Percentiles rank a stretch among this genome's conserved stretches.
Conservation (phyloP, 345 rosid genomes). For the Eucalyptus tenuipes region DNA sequence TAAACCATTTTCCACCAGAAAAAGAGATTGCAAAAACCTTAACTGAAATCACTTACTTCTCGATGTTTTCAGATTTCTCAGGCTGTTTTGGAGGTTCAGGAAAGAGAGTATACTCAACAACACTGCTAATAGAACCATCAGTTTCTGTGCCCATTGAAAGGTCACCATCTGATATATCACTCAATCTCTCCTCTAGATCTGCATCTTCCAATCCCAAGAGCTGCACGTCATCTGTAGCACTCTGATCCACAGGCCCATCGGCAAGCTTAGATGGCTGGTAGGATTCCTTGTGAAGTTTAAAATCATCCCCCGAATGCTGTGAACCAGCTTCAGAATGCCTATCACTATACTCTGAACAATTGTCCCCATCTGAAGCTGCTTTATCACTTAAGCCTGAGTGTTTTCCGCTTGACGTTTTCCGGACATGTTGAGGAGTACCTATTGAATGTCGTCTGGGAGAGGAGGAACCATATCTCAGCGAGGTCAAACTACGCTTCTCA, state of each 20-base stretch:
- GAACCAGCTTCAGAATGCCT: conserved; percentile 69
- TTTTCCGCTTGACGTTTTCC: conserved; percentile 19
- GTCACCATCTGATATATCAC: conserved; percentile 86
- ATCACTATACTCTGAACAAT: conserved; percentile 47
- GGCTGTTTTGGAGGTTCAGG: conserved; percentile 45
- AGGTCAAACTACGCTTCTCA: conserved; percentile 27
- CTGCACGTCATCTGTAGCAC: conserved; percentile 45
- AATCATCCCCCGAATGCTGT: conserved; percentile 37
- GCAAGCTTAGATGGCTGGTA: conserved; percentile 24
- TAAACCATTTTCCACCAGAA: not conserved
- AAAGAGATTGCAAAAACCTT: not conserved
- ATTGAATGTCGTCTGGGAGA: conserved; percentile 60
- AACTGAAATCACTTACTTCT: conserved; percentile 33
- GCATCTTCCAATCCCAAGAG: conserved; percentile 68
- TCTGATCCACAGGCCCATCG: conserved; percentile 13
- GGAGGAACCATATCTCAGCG: conserved; percentile 36
- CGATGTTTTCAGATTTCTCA: conserved; percentile 31
- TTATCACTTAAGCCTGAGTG: conserved; percentile 23
- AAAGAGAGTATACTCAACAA: conserved; percentile 66
- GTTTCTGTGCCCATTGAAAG: conserved; percentile 95
- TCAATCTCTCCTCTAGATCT: conserved; percentile 73
- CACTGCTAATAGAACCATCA: conserved; percentile 62
- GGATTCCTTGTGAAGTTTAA: conserved; percentile 12
- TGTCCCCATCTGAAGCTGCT: conserved; percentile 50
- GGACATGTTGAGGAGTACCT: conserved; percentile 29